phyloP scores from a whole-genome alignment of 345 rosid genomes.

The Bruguiera sexangula region DNA sequence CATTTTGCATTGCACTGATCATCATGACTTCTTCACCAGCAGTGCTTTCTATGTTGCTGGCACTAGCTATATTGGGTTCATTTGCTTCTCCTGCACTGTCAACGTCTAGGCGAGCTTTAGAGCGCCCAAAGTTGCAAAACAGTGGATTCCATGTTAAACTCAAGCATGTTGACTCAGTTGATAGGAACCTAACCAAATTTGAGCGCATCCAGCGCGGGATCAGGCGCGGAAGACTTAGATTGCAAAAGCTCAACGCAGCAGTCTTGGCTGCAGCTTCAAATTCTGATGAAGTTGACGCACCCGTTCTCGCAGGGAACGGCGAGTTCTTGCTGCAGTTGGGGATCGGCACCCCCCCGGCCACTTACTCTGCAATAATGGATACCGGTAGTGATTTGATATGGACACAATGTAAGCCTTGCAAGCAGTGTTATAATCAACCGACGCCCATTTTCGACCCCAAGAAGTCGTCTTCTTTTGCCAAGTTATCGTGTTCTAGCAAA shows the following conservation, averaged over 20 bases:
- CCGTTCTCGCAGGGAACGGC: constrained; percentile 65
- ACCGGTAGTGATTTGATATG: constrained; percentile 92
- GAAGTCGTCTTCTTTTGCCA: constrained; percentile 60
- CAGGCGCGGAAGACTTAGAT: constrained; percentile 55
- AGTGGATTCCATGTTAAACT: constrained; percentile 50
- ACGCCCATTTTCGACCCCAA: constrained; percentile 72
- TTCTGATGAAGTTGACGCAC: constrained; percentile 33
- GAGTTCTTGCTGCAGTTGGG: constrained; percentile 73
- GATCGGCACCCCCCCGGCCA: constrained; percentile 60
- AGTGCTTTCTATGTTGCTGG: constrained; percentile 18
- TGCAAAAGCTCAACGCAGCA: constrained; percentile 50
- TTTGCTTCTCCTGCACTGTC: constrained; percentile 3
- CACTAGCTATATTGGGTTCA: neutral
- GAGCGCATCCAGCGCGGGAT: constrained; percentile 65
- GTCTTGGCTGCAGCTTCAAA: constrained; percentile 36
- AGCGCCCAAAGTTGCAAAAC: neutral
- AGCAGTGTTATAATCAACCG: constrained; percentile 63
- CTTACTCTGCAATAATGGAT: constrained; percentile 68
- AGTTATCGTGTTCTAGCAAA: constrained; percentile 51
- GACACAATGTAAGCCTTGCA: constrained; percentile 94
- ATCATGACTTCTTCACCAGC: neutral
- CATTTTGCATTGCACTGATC: no score
- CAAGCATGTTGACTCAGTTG: constrained; percentile 54
- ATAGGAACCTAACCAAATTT: constrained; percentile 71
- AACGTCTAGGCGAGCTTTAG: constrained; percentile 28